phyloP scores from a whole-genome alignment of 2,329 filamentous ascomycete species.

The Cercospora sp. region DNA sequence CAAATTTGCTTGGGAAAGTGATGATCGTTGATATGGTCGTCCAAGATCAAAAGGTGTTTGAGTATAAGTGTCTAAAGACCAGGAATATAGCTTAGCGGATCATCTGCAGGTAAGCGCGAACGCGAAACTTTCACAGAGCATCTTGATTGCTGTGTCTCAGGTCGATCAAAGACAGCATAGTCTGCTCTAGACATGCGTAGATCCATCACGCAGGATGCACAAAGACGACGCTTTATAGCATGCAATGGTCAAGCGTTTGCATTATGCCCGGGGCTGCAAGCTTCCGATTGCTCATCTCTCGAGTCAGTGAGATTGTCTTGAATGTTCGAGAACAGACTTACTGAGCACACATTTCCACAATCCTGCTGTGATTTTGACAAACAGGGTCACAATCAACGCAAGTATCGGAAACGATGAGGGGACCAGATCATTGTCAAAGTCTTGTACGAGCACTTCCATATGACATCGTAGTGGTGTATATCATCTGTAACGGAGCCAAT shows the following conservation, averaged over 20 bases:
- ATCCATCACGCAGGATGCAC: not conserved
- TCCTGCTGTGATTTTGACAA: too few species aligned
- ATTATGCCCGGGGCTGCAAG: not conserved
- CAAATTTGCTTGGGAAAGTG: not conserved
- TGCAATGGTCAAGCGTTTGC: not conserved
- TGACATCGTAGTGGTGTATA: too few species aligned
- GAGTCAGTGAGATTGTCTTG: not conserved
- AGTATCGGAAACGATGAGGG: too few species aligned
- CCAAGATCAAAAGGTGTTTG: fast-evolving
- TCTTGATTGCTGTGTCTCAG: not conserved
- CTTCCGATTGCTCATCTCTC: too few species aligned
- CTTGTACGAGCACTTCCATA: too few species aligned
- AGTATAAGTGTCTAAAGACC: not conserved
- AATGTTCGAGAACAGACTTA: not conserved
- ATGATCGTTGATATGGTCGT: not conserved
- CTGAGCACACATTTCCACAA: too few species aligned
- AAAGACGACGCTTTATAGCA: not conserved
- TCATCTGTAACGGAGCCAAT: too few species aligned
- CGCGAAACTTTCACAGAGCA: not conserved
- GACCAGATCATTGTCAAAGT: too few species aligned
- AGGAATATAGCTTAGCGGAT: not conserved
- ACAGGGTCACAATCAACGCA: too few species aligned
- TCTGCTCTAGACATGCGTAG: not conserved
- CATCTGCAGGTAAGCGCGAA: not conserved
- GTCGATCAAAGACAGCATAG: not conserved